A percentile compares a stretch with the other conserved stretches of the same genome.
Conservation (phyloP, 495 filamentous ascomycete species). For the Apiosordaria backusii region DNA sequence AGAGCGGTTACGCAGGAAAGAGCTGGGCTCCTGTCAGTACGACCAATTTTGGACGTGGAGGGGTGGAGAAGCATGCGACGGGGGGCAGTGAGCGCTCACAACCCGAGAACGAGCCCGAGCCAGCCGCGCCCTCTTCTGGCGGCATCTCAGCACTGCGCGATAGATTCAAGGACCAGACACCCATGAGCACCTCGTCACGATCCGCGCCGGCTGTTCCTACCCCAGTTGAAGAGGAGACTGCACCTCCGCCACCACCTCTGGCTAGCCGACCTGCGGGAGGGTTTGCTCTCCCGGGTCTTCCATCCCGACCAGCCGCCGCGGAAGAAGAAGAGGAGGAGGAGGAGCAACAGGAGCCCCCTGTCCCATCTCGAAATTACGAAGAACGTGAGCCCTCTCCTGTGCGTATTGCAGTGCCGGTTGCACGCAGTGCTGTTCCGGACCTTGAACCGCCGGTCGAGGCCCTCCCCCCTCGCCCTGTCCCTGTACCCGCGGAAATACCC, state of each 20-base stretch:
- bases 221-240: slow-evolving; percentile 39
- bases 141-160: slow-evolving; percentile 70
- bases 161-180: slow-evolving; percentile 66
- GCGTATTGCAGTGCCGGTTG: slow-evolving; percentile 82
- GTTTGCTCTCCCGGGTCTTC: slow-evolving; percentile 70
- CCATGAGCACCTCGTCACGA: slow-evolving; percentile 57
- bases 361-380: slow-evolving; percentile 30
- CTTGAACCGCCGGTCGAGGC: slow-evolving; percentile 49
- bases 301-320: slow-evolving; percentile 54
- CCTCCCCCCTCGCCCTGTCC: slow-evolving; percentile 44
- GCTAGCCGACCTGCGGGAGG: slow-evolving; percentile 61
- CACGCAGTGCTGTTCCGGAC: slow-evolving; percentile 54
- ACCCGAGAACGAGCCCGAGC: slow-evolving; percentile 41
- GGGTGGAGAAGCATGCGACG: slow-evolving; percentile 54
- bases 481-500: slow-evolving; percentile 57
- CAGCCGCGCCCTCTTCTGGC: slow-evolving; percentile 46
- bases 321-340: slow-evolving; percentile 56
- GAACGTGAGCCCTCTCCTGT: slow-evolving; percentile 62
- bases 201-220: slow-evolving; percentile 37
- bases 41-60: slow-evolving; percentile 62
- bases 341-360: slow-evolving; percentile 41
- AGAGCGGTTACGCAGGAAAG: slow-evolving; percentile 84
- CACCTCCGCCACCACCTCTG: slow-evolving; percentile 56
- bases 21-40: slow-evolving; percentile 81
- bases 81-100: slow-evolving; percentile 43